Evolutionary conservation across 2,329 filamentous ascomycete genomes (phyloP), one percentile per base, ranked within the genome.

Genomic region (Mycosphaerella sp.): DNA sequence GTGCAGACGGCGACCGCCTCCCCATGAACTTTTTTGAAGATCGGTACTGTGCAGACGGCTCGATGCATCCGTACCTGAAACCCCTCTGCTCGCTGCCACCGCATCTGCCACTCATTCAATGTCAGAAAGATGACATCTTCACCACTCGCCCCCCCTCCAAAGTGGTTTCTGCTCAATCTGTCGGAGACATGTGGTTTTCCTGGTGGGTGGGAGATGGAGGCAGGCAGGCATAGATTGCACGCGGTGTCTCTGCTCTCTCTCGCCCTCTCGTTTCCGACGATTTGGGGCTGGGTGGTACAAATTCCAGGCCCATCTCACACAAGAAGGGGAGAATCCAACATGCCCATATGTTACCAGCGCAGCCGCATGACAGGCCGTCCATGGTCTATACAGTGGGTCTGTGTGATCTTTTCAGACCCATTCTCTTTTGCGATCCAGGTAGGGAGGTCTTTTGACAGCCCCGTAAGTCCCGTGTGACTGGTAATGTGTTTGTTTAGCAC

Each of bases 301-400:
- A 44, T 12, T 29, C 21, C 21, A 45, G 23, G 31, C 29, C 47
- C 48, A 31, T 51, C 29, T 45, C 48, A 51, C 40, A 17, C 14
- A 17, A 2, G 4, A 26, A 26, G 26, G 41, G 26, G 48, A 53
- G 32, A 51, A 42, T 46, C 50, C 50, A 17, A 17, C 14, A 17
- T 17, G 14, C 14, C 14, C 54, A 50, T 54, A 38, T 50, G 54
- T 53, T 45, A 51, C 54, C 46, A 46, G 42, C 32, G 38, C 38
- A 48, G 51, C 46, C 54, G 54, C 57, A 52, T 59, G 57, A 59
- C 57, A 55, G 57, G 47, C 48, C 34, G 45, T 46, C 36, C 44
- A 31, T 56, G 45, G 36, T 53, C 50, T 40, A 43, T 48, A 51
- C 41, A 55, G 54, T 42, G 54, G 49, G 54, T 47, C 54, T 36